Percentiles rank a stretch among this genome's conserved stretches.
Evolutionary conservation across 2,329 filamentous ascomycete genomes (phyloP).

Genomic region (Raffaelea ambrosiae): DNA sequence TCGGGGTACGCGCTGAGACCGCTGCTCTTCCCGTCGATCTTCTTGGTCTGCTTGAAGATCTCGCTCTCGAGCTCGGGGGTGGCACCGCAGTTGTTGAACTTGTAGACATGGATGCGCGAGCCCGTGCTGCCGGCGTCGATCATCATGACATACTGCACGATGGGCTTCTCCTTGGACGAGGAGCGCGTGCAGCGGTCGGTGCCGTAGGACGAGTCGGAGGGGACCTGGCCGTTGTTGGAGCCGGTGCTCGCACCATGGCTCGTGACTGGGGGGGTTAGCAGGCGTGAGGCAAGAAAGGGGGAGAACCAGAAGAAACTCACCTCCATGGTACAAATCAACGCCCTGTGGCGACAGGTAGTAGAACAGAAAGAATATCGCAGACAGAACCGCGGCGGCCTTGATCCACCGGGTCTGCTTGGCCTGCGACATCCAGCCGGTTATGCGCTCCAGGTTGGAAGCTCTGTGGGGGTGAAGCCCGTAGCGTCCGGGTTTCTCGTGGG

Average conservation of each 20-base stretch:
- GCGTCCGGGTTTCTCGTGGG: slow-evolving; percentile 56
- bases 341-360: slow-evolving; percentile 55
- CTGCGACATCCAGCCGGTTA: slow-evolving; percentile 53
- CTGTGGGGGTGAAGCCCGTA: slow-evolving; percentile 42
- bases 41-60: slow-evolving; percentile 87
- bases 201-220: slow-evolving; percentile 53
- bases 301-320: slow-evolving; percentile 20
- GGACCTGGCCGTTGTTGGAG: slow-evolving; percentile 37
- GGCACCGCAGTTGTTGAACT: slow-evolving; percentile 96
- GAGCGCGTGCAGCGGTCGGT: slow-evolving; percentile 75
- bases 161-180: slow-evolving; percentile 77
- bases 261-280: no score
- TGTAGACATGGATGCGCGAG: slow-evolving; percentile 96
- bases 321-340: slow-evolving; percentile 43
- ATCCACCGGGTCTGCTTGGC: slow-evolving; percentile 57
- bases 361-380: slow-evolving; percentile 51
- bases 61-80: slow-evolving; percentile 93
- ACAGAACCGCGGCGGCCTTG: slow-evolving; percentile 55
- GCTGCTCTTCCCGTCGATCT: slow-evolving; percentile 56
- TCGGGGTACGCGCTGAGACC: slow-evolving; percentile 79
- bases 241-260: not conserved
- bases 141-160: slow-evolving; percentile 98
- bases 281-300: not conserved
- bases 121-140: slow-evolving; percentile 97
- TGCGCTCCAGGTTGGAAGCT: slow-evolving; percentile 40